Evolutionary conservation across 805 yeast genomes (phyloP), one percentile per base, ranked within the genome.

Genomic region (Cyberlindnera euphorbiiphila): DNA sequence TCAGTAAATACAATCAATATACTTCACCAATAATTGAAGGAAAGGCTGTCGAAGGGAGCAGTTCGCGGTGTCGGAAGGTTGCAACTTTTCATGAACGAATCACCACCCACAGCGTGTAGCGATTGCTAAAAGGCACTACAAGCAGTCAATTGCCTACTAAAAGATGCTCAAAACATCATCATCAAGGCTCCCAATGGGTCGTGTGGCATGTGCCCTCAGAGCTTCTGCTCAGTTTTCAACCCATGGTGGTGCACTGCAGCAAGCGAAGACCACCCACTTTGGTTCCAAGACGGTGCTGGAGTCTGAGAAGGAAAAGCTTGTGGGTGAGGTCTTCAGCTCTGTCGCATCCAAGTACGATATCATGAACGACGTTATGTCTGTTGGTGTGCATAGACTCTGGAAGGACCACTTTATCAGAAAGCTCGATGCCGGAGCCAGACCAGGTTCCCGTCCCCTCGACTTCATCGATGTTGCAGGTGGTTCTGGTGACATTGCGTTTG

Each of bases 391-490:
- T 61, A 73, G 98, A 53, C 67, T 91, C 31, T 93, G 98, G 98
- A 93, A 93, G 59, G 78, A 76, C 56, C 95, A 89, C 57, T 83
- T 93, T 59, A 88, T 93, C 53, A 72, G 78, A 51, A 78, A 85
- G 49, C 68, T 93, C 39, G 96, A 93, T 57, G 95, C 97, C 29
- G 98, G 98, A 23, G 78, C 78, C 68, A 75, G 98, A 56, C 91
- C 95, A 5, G 94, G 91, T 31, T 74, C 78, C 11, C 75, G 81
- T 47, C 96, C 96, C 4, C 68, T 93, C 52, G 76, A 80, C 41
- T 91, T 93, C 56, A 71, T 93, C 46, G 98, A 93, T 62, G 98
- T 93, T 40, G 98, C 98, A 19, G 98, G 98, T 42, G 98, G 98
- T 17, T 87, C 98, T 9, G 98, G 98, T 32, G 98, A 93, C 57